These are phyloP conservation scores for Rhamnella rubrinervis DNA, from an alignment of 331 rosid species.

Conservation along the genomic window DNA sequence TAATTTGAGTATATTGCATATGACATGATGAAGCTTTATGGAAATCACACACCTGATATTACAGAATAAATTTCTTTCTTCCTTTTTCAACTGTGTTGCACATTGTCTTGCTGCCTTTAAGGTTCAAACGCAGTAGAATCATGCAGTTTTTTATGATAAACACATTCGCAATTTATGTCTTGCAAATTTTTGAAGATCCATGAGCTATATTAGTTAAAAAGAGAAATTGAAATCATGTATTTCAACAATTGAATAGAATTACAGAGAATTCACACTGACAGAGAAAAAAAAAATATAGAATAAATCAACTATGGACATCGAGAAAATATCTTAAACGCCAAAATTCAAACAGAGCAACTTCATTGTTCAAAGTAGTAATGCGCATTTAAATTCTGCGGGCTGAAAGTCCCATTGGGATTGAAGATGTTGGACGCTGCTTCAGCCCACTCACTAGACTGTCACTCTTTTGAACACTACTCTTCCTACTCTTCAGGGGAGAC, in stretches of 20 bases:
- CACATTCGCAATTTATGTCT: too few relatives aligned
- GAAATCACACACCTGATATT: constrained; percentile 6
- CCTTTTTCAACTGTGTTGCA: too few relatives aligned
- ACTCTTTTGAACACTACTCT: constrained; percentile 28
- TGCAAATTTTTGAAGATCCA: too few relatives aligned
- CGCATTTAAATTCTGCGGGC: constrained; percentile 34
- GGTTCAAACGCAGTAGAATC: too few relatives aligned
- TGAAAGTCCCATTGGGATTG: constrained; percentile 44
- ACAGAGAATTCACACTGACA: constrained; percentile 17
- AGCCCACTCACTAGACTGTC: constrained; percentile 40
- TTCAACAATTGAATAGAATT: constrained; percentile 1
- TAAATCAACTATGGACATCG: constrained; percentile 39
- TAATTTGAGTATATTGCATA: constrained; percentile 36
- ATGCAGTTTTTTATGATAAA: too few relatives aligned
- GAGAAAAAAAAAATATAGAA: not conserved
- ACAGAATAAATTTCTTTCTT: not conserved
- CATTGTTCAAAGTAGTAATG: too few relatives aligned
- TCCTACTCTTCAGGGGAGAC: constrained; percentile 70
- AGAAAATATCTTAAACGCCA: constrained; percentile 31
- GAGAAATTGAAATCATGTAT: constrained; percentile 12
- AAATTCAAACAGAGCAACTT: constrained; percentile 1
- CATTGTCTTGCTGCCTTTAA: too few relatives aligned
- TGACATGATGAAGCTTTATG: constrained; percentile 28
- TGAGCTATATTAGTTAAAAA: too few relatives aligned
- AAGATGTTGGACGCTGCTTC: constrained; percentile 50